Base-by-base conservation (phyloP, 129 eudicot species). In the Flaveria bidentis region DNA sequence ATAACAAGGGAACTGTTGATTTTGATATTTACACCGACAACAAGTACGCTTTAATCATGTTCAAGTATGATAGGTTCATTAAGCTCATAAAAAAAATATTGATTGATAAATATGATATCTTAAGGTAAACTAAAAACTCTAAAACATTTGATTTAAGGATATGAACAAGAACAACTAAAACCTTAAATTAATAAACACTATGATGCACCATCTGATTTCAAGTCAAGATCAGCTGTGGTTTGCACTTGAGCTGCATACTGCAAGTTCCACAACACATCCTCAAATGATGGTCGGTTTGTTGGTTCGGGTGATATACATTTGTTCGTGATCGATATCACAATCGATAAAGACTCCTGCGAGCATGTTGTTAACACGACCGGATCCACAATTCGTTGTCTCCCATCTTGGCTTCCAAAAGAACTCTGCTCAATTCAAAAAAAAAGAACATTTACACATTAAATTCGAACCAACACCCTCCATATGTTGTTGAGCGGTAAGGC, bases 201-300 rank as follows among this genome's bases (percentile, higher is more conserved):
- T 50, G 78, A 79, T 33, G 80, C 76, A 28, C 71, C 69, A 66
- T 85, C 90, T 69, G 96, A 84, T 78, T 87, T 87, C 81, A 84
- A 92, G 80, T 92, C 97, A 15, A 88, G 76, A 83, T 92, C 98
- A 7, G 91, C 89, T n/a, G 96, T 84, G 12, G 92, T 90, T 79
- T 92, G 98, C 15, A 92, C 94, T 85, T 92, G 98, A 79, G 98
- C 92, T 51, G 98, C 98, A 67, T 92, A 92, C 74, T 92, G 98
- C 86, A 92, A 82, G 83, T 90, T 92, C 98, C 98, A 92, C 15
- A 92, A 85, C 66, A 92, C 96, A 72, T 92, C 98, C 71, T 92
- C 98, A 39, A 92, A 86, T 0, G 98, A 86, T 70, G 98, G 96
- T 13, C 98, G 85, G 25, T 33, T 77, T 67, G 86, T 62, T 63